phyloP scores from a whole-genome alignment of 805 yeast genomes.

The Grigorovia transvaalensis region DNA sequence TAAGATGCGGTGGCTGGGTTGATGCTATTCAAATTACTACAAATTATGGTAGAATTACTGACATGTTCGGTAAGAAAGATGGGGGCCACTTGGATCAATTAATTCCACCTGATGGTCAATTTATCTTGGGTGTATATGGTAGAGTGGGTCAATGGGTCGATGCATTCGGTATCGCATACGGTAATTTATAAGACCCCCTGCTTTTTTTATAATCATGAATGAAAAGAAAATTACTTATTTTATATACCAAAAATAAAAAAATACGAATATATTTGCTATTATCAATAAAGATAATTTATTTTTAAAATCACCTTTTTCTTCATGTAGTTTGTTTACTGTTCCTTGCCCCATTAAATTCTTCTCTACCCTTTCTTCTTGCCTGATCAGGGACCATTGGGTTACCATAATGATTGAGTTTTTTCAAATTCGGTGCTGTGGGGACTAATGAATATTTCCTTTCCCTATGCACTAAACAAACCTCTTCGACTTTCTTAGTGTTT shows the following conservation, averaged over 20 bases:
- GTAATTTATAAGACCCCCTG: conserved; percentile 8
- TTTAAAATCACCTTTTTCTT: not conserved
- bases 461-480: conserved; percentile 58
- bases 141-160: conserved; percentile 60
- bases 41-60: conserved; percentile 40
- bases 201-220: too few species aligned
- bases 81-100: conserved; percentile 58
- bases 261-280: too few species aligned
- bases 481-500: conserved; percentile 45
- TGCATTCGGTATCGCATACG: conserved; percentile 61
- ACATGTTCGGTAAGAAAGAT: conserved; percentile 52
- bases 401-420: conserved; percentile 1
- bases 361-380: conserved; percentile 9
- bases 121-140: conserved; percentile 65
- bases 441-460: conserved; percentile 65
- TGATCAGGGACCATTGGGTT: conserved; percentile 12
- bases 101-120: conserved; percentile 51
- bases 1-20: conserved; percentile 79
- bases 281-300: too few species aligned
- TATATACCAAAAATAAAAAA: too few species aligned
- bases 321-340: not conserved
- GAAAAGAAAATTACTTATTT: too few species aligned
- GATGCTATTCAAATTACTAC: conserved; percentile 77
- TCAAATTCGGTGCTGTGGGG: conserved; percentile 53
- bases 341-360: conserved; percentile 2